These are phyloP conservation scores for Clausena lansium DNA, from an alignment of 345 rosid genomes.

Conservation along the genomic window DNA sequence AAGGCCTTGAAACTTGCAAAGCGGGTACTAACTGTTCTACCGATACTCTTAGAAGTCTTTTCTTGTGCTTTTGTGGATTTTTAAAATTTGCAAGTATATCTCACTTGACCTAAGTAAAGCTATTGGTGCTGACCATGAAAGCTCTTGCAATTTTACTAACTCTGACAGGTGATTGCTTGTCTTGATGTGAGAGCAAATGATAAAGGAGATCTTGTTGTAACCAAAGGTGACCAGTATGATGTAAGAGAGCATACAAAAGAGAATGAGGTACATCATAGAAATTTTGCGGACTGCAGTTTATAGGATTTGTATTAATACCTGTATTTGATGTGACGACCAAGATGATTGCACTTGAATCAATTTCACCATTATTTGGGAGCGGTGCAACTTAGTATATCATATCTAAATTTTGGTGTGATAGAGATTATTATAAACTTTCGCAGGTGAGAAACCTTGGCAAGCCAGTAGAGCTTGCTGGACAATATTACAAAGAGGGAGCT, in stretches of 20 bases:
- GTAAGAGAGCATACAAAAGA: slow-evolving; percentile 81
- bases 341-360: background rate
- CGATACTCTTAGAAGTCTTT: background rate
- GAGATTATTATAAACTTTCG: slow-evolving; percentile 13
- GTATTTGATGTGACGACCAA: background rate
- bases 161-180: slow-evolving; percentile 86
- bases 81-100: background rate
- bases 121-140: slow-evolving; percentile 12
- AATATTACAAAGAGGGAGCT: slow-evolving; percentile 90
- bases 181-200: slow-evolving; percentile 97
- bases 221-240: slow-evolving; percentile 97
- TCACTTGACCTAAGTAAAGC: background rate
- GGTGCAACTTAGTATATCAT: background rate
- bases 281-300: background rate
- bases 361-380: background rate
- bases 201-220: slow-evolving; percentile 94
- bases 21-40: slow-evolving; percentile 57
- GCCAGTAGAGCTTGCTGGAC: slow-evolving; percentile 90
- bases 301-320: background rate
- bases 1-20: slow-evolving; percentile 89
- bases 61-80: background rate
- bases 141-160: slow-evolving; percentile 6
- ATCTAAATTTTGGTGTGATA: background rate
- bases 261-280: slow-evolving; percentile 63
- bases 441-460: slow-evolving; percentile 99